Evolutionary conservation across 2,329 filamentous ascomycete species (phyloP).

Genomic region (Colletotrichum navitas): DNA sequence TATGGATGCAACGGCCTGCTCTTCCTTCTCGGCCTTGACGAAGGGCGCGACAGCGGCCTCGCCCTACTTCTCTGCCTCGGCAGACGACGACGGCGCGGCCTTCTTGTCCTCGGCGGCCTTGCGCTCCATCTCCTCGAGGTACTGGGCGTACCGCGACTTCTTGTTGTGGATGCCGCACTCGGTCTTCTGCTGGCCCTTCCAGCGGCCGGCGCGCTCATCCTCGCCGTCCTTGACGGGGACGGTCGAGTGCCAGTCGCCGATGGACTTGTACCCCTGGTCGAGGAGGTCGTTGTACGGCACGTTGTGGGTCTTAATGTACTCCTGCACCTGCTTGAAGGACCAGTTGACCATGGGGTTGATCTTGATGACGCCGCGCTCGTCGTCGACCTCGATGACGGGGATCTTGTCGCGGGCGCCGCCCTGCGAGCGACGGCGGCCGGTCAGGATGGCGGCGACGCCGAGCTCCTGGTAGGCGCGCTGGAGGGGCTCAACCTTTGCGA

Average conservation of each 20-base stretch:
- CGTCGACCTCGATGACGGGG: slow-evolving; percentile 91
- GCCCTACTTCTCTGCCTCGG: slow-evolving; percentile 42
- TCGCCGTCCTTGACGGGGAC: slow-evolving; percentile 90
- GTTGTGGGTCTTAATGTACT: slow-evolving; percentile 86
- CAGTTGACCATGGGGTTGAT: slow-evolving; percentile 97
- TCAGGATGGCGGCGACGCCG: slow-evolving; percentile 89
- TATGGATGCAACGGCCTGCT: slow-evolving; percentile 25
- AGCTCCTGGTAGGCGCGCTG: slow-evolving; percentile 91
- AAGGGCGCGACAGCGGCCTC: slow-evolving; percentile 41
- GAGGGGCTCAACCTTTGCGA: slow-evolving; percentile 97
- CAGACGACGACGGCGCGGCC: slow-evolving; percentile 44
- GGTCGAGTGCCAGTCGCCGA: slow-evolving; percentile 98
- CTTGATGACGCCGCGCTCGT: slow-evolving; percentile 91
- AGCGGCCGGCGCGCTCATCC: slow-evolving; percentile 94
- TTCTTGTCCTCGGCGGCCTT: slow-evolving; percentile 68
- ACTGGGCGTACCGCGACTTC: slow-evolving; percentile 91
- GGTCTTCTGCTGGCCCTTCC: slow-evolving; percentile 96
- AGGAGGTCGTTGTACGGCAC: slow-evolving; percentile 95
- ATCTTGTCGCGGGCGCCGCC: slow-evolving; percentile 92
- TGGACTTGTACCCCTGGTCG: slow-evolving; percentile 95
- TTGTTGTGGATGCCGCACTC: slow-evolving; percentile 99
- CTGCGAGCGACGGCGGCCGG: slow-evolving; percentile 90
- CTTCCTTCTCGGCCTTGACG: slow-evolving; percentile 42
- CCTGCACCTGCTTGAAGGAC: slow-evolving; percentile 89
- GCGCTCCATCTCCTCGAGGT: slow-evolving; percentile 78